These are phyloP conservation scores for Flaveria trinervia DNA, from an alignment of 129 eudicot genomes.

Conservation along the genomic window DNA sequence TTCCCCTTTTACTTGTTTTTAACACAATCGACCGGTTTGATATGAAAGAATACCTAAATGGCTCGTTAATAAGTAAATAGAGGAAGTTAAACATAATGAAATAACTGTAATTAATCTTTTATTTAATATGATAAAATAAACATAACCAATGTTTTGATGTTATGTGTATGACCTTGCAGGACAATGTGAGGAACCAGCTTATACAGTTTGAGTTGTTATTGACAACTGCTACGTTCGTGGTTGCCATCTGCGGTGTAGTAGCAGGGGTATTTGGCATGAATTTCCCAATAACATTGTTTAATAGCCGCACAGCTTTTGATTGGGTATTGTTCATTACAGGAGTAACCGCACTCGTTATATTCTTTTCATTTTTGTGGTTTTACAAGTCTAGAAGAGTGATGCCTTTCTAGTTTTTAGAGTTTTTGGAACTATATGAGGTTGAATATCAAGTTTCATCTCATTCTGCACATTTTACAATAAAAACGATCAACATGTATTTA, in stretches of 20 bases:
- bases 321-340: constrained; percentile 85
- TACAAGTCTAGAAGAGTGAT: constrained; percentile 73
- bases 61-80: background rate
- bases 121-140: background rate
- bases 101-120: background rate
- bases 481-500: background rate
- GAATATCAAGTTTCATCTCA: background rate
- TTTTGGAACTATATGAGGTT: background rate
- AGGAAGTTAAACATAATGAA: background rate
- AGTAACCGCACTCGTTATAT: constrained; percentile 54
- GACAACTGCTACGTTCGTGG: constrained; percentile 91
- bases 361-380: constrained; percentile 68
- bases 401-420: constrained; percentile 56
- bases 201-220: constrained; percentile 86
- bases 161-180: constrained; percentile 49
- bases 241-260: constrained; percentile 92
- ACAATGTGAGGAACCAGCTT: constrained; percentile 89
- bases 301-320: constrained; percentile 60
- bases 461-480: background rate
- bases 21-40: background rate
- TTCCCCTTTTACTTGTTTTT: background rate
- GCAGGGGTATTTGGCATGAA: constrained; percentile 98
- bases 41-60: background rate
- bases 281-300: constrained; percentile 59
- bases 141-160: background rate